A percentile compares a stretch with the other conserved stretches of the same genome.
Conservation (phyloP, 1,284 basidiomycete species). For the Trichosporon inkin region DNA sequence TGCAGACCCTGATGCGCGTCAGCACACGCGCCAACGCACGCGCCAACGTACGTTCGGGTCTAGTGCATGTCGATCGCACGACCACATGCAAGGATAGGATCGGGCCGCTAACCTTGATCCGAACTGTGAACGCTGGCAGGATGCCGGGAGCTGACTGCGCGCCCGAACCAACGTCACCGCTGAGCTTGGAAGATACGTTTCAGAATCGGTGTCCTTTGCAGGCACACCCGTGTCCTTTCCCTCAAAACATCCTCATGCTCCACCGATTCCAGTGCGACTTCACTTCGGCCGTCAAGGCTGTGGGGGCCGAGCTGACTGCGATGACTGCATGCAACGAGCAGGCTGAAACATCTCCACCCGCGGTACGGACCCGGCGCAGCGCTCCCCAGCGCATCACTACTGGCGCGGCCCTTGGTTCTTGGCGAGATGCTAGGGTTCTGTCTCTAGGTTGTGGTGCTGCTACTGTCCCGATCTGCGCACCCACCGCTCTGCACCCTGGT, state of each 20-base stretch:
- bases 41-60: no score
- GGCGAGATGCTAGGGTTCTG: neutral
- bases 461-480: neutral
- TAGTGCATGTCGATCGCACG: no score
- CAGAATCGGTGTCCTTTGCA: neutral
- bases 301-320: neutral
- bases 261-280: neutral
- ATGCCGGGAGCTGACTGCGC: neutral
- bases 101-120: no score
- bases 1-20: no score
- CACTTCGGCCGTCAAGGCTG: neutral
- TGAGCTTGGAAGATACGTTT: constrained; percentile 4
- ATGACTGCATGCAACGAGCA: neutral
- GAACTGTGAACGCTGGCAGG: neutral
- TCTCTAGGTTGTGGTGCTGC: neutral
- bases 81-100: no score
- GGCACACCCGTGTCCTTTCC: no score
- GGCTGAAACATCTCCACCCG: constrained; percentile 2
- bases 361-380: neutral
- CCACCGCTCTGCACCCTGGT: no score
- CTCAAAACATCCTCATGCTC: no score
- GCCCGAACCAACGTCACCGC: neutral
- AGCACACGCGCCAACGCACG: no score
- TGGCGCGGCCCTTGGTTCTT: no score
- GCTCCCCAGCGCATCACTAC: neutral